Evolutionary conservation across 176 grass and related monocot genomes (phyloP).

Genomic region (Lolium perenne): DNA sequence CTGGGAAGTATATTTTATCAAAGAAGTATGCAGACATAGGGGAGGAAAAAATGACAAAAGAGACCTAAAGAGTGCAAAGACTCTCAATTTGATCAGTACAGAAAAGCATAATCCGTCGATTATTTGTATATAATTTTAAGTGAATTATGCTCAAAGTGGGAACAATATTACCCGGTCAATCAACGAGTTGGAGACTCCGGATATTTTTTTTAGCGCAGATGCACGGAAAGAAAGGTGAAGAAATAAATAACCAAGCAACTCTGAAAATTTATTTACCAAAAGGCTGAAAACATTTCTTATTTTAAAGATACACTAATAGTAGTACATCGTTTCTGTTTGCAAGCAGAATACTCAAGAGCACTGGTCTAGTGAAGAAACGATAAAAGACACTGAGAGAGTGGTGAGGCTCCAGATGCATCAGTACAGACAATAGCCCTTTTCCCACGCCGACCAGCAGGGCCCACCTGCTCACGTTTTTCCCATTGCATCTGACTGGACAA

Average conservation of each 20-base stretch:
- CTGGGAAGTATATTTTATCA: no score
- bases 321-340: neutral
- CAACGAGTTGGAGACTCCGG: neutral
- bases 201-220: no score
- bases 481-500: slow-evolving; percentile 1
- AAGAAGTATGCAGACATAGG: no score
- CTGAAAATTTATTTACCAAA: neutral
- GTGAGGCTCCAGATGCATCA: neutral
- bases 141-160: neutral
- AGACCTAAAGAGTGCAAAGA: no score
- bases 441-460: neutral
- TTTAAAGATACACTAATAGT: neutral
- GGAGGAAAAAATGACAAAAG: no score
- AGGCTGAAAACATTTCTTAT: neutral
- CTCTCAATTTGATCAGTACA: no score
- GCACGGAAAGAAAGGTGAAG: no score
- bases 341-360: neutral
- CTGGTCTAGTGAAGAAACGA: slow-evolving; percentile 7
- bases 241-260: neutral
- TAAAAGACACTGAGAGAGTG: neutral
- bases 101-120: no score
- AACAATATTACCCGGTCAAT: slow-evolving; percentile 38
- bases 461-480: neutral
- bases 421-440: neutral
- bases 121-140: neutral